Evolutionary conservation across 2,329 filamentous ascomycete genomes (phyloP).

Genomic region (Thermothelomyces thermophilus): DNA sequence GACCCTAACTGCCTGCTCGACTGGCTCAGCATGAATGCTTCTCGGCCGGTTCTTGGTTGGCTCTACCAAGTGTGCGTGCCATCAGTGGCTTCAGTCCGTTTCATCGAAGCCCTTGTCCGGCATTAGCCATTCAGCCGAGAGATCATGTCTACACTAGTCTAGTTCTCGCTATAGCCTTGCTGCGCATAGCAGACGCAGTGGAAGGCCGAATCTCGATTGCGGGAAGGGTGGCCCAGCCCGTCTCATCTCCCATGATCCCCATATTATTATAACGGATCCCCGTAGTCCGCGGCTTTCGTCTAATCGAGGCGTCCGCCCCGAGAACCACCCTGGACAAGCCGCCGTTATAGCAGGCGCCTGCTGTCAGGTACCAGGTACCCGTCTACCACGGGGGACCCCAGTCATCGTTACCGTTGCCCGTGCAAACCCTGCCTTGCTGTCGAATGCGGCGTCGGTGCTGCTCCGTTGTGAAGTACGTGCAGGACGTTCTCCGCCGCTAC

Average conservation of each 20-base stretch:
- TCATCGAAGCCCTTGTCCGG: constrained; percentile 35
- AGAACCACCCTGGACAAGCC: constrained; percentile 26
- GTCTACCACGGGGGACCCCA: constrained; percentile 19
- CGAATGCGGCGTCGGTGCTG: constrained; percentile 42
- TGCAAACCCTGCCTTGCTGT: constrained; percentile 37
- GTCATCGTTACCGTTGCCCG: constrained; percentile 29
- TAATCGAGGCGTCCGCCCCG: constrained; percentile 29
- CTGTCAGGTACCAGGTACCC: constrained; percentile 36
- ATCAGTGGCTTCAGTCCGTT: constrained; percentile 31
- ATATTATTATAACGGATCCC: constrained; percentile 23
- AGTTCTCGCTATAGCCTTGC: constrained; percentile 33
- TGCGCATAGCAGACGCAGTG: constrained; percentile 30
- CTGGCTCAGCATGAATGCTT: constrained; percentile 23
- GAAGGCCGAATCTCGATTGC: too few relatives aligned
- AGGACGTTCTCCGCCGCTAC: constrained; percentile 39
- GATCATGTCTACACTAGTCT: constrained; percentile 34
- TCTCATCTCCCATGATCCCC: constrained; percentile 18
- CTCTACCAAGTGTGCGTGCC: constrained; percentile 20
- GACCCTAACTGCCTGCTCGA: constrained; percentile 15
- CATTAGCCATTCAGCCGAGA: constrained; percentile 47
- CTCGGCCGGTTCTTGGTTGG: constrained; percentile 22
- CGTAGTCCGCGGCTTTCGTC: constrained; percentile 30
- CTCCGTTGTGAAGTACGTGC: constrained; percentile 38
- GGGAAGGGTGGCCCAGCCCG: constrained; percentile 35
- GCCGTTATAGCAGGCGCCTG: constrained; percentile 35